phyloP scores from a whole-genome alignment of 768 basidiomycete species.

The Naganishia friedmannii region DNA sequence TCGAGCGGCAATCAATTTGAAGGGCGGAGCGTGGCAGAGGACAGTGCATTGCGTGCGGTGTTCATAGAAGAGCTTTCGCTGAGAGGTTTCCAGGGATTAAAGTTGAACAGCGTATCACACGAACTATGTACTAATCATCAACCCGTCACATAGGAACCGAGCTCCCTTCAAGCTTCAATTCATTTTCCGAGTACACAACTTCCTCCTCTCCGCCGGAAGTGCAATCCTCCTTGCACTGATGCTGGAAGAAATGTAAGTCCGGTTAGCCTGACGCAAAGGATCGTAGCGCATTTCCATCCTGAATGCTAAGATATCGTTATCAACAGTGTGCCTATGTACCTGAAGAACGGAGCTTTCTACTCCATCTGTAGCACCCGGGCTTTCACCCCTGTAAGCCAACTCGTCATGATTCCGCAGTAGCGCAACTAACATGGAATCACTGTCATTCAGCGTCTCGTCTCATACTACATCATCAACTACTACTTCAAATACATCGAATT shows the following conservation, averaged over 20 bases:
- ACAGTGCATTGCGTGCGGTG: background rate
- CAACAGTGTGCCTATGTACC: constrained; percentile 64
- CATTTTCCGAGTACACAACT: constrained; percentile 85
- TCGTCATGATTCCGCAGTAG: background rate
- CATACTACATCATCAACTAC: constrained; percentile 99
- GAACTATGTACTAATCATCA: background rate
- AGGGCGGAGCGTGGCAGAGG: background rate
- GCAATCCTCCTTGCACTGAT: constrained; percentile 80
- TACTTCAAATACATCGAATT: constrained; percentile 97
- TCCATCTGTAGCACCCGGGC: constrained; percentile 72
- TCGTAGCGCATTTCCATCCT: background rate
- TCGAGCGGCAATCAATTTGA: too few relatives aligned
- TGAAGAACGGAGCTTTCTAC: constrained; percentile 68
- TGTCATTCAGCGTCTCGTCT: constrained; percentile 69
- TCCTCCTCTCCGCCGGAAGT: constrained; percentile 79
- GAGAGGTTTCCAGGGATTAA: background rate
- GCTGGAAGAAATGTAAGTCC: constrained; percentile 72
- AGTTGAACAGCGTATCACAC: background rate
- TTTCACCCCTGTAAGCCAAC: constrained; percentile 77
- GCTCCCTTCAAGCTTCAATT: constrained; percentile 62
- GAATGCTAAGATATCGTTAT: constrained; percentile 9
- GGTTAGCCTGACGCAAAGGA: too few relatives aligned
- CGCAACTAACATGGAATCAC: background rate
- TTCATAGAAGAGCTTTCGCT: too few relatives aligned
- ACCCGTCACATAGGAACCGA: constrained; percentile 32